Conservation (phyloP, 768 basidiomycete species). For the Lactarius trivialis region DNA sequence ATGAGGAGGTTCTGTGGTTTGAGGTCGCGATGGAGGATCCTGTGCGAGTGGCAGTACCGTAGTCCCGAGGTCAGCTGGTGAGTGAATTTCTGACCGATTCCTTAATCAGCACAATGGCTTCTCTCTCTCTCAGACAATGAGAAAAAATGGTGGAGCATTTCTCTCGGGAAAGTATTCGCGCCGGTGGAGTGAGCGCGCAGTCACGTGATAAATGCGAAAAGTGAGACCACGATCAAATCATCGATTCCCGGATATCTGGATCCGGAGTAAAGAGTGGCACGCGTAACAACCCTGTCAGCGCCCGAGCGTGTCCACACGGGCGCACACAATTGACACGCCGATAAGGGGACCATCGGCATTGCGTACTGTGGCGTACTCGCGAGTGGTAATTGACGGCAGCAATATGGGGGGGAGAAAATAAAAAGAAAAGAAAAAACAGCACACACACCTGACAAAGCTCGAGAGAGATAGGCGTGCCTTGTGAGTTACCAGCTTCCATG, state of each 20-base stretch:
- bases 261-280: constrained; percentile 17
- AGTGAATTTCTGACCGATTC: constrained; percentile 99
- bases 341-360: constrained; percentile 4
- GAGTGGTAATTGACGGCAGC: too few species aligned
- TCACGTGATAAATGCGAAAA: constrained; percentile 19
- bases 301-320: constrained; percentile 27
- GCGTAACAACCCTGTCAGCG: constrained; percentile 23
- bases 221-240: background rate
- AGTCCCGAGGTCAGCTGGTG: constrained; percentile 88
- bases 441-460: constrained; percentile 74
- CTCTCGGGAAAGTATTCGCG: background rate
- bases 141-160: background rate
- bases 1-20: constrained; percentile 53
- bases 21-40: constrained; percentile 51
- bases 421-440: constrained; percentile 2
- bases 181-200: background rate
- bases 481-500: constrained; percentile 81
- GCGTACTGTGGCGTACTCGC: background rate
- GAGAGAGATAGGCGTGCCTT: constrained; percentile 62
- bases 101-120: too few species aligned
- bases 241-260: constrained; percentile 24
- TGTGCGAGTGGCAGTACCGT: constrained; percentile 53
- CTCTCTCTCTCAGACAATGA: too few species aligned
- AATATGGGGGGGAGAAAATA: background rate
- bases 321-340: constrained; percentile 26